Evolutionary conservation across 345 rosid species (phyloP).

Genomic region (Rhizophora mangle): DNA sequence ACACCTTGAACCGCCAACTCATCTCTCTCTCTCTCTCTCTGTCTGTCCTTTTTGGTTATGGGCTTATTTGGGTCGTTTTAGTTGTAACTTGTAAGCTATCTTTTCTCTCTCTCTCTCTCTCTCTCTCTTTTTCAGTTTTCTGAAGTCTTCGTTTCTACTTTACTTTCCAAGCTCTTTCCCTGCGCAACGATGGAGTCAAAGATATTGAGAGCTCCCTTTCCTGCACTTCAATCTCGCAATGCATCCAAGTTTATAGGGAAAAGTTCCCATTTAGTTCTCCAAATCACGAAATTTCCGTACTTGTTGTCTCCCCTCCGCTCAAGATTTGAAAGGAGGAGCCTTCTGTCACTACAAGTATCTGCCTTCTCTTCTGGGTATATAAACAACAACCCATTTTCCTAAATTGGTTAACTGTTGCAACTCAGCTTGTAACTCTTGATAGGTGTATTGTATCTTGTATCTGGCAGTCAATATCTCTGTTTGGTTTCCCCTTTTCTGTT

Average conservation of each 20-base stretch:
- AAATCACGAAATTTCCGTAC: slow-evolving; percentile 8
- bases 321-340: slow-evolving; percentile 30
- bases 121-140: background rate
- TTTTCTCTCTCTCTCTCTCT: background rate
- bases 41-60: background rate
- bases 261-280: slow-evolving; percentile 19
- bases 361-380: slow-evolving; percentile 47
- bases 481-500: too few species aligned
- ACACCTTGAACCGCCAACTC: background rate
- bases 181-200: slow-evolving; percentile 51
- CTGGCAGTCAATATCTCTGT: background rate
- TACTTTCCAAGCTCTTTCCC: slow-evolving; percentile 1
- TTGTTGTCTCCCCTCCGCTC: slow-evolving; percentile 15
- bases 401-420: slow-evolving; percentile 2
- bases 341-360: slow-evolving; percentile 35
- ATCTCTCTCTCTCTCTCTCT: background rate
- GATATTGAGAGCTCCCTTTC: slow-evolving; percentile 36
- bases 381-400: slow-evolving; percentile 12
- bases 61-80: background rate
- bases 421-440: slow-evolving; percentile 8
- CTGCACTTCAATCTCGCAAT: slow-evolving; percentile 24
- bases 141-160: too few species aligned
- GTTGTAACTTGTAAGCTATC: background rate
- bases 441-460: background rate
- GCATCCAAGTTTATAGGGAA: slow-evolving; percentile 24